Evolutionary conservation across 805 yeast genomes (phyloP).

Genomic region (Yamadazyma endophytica): DNA sequence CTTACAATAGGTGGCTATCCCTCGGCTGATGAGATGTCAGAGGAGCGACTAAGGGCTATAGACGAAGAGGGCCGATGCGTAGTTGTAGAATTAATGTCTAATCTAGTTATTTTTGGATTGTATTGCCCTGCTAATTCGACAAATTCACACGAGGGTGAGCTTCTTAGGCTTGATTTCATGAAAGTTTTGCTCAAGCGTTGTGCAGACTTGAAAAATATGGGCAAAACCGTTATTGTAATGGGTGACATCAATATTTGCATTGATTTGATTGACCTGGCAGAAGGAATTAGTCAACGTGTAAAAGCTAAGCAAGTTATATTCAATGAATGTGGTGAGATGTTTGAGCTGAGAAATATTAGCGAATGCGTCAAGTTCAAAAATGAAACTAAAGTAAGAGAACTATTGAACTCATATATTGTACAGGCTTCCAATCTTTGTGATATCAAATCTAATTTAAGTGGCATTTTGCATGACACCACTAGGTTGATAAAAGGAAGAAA

Average conservation of each 20-base stretch:
- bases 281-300: constrained; percentile 45
- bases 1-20: constrained; percentile 72
- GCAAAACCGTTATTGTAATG: constrained; percentile 71
- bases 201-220: constrained; percentile 45
- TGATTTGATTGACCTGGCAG: constrained; percentile 82
- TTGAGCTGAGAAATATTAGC: constrained; percentile 6
- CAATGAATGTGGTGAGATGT: constrained; percentile 8
- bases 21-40: constrained; percentile 15
- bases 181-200: constrained; percentile 59
- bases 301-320: constrained; percentile 30
- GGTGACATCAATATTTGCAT: constrained; percentile 87
- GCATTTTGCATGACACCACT: constrained; percentile 56
- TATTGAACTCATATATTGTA: constrained; percentile 24
- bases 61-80: constrained; percentile 87
- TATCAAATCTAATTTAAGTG: no score
- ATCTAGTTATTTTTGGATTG: constrained; percentile 57
- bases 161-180: constrained; percentile 55
- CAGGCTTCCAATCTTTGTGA: no score
- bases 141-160: constrained; percentile 63
- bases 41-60: constrained; percentile 38
- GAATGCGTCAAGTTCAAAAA: constrained; percentile 33
- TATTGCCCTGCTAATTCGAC: constrained; percentile 93
- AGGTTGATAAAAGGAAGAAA: constrained; percentile 55
- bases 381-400: constrained; percentile 23
- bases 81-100: constrained; percentile 64